These are phyloP conservation scores for Leccinum arenicola DNA, from an alignment of 768 basidiomycete genomes.

Conservation along the genomic window DNA sequence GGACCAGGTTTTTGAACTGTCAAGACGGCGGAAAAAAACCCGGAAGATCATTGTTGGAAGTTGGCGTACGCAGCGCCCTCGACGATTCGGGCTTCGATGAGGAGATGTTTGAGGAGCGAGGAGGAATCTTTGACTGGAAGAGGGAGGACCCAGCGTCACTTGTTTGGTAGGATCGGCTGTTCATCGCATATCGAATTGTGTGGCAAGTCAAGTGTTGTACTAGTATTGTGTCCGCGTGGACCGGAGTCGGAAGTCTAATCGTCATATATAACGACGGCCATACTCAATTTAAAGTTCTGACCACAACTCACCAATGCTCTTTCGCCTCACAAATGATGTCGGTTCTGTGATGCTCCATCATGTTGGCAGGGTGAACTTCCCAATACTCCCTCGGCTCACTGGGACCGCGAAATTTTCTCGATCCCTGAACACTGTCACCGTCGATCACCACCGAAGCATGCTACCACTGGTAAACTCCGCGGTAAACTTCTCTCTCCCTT, in stretches of 20 bases:
- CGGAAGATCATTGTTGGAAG: conserved; percentile 29
- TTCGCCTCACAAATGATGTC: not conserved
- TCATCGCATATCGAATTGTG: not conserved
- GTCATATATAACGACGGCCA: not conserved
- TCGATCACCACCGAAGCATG: conserved; percentile 1
- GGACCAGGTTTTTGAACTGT: conserved; percentile 34
- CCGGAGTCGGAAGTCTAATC: not conserved
- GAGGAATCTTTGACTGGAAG: conserved; percentile 38
- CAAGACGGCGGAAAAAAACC: conserved; percentile 32
- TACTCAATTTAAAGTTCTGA: not conserved
- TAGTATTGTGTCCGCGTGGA: not conserved
- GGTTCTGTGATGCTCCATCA: not conserved
- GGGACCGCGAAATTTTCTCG: not conserved
- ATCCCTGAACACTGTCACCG: not conserved
- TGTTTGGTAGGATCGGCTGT: not conserved
- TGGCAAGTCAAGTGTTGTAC: not conserved
- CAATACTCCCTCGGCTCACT: not conserved
- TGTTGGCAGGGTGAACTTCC: not conserved
- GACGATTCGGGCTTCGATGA: conserved; percentile 36
- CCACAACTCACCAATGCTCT: not conserved
- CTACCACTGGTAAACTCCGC: conserved; percentile 24
- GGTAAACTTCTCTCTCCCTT: conserved; percentile 27
- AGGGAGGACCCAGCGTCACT: conserved; percentile 3
- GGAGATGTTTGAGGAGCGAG: conserved; percentile 28
- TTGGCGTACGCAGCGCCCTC: conserved; percentile 33